phyloP scores from a whole-genome alignment of 23 red algal genomes.

The Agarophyton chilense region DNA sequence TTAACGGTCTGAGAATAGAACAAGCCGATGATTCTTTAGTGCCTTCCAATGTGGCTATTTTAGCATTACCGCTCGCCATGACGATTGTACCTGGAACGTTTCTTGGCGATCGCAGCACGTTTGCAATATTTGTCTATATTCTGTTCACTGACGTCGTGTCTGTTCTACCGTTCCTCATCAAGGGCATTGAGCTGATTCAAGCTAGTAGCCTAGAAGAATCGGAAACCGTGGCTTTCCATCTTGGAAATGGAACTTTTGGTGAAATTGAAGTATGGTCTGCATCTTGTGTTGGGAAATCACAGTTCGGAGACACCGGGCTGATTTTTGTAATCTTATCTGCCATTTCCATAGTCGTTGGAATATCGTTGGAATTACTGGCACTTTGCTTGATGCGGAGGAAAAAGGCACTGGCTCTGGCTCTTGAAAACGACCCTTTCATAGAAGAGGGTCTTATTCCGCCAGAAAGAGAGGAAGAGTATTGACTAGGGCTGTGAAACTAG shows the following conservation, averaged over 20 bases:
- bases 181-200: slow-evolving; percentile 32
- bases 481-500: no score
- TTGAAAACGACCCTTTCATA: background rate
- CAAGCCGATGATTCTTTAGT: slow-evolving; percentile 30
- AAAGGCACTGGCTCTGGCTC: background rate
- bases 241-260: slow-evolving; percentile 3
- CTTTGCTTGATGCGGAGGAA: background rate
- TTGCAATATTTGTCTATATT: slow-evolving; percentile 34
- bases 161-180: slow-evolving; percentile 47
- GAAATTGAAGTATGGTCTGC: slow-evolving; percentile 23
- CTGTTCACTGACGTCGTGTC: slow-evolving; percentile 27
- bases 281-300: background rate
- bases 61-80: slow-evolving; percentile 38
- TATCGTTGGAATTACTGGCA: slow-evolving; percentile 6
- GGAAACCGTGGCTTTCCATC: slow-evolving; percentile 7
- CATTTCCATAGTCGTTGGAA: background rate
- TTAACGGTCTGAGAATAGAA: background rate
- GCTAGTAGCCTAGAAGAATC: background rate
- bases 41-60: slow-evolving; percentile 57
- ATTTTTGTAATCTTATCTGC: background rate
- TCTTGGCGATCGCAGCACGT: slow-evolving; percentile 2
- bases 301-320: background rate
- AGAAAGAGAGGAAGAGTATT: no score
- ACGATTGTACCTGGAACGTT: slow-evolving; percentile 24
- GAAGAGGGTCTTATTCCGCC: background rate